A percentile compares a stretch with the other conserved stretches of the same genome.
Conservation (phyloP, 2,329 filamentous ascomycete genomes). For the Xylariaceae sp. region DNA sequence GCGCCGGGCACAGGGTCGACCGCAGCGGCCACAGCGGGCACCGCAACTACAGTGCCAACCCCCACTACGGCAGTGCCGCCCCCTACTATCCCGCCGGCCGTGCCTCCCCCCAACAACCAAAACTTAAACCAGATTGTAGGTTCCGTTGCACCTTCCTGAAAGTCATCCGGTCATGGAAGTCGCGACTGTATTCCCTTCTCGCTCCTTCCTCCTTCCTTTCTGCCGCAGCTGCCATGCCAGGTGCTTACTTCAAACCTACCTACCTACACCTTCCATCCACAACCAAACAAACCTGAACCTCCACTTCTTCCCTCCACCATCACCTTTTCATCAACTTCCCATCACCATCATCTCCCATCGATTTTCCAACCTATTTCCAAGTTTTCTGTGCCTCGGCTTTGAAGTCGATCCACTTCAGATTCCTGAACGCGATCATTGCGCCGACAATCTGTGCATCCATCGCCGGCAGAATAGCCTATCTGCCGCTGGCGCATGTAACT, state of each 20-base stretch:
- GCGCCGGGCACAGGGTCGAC: conserved; percentile 13
- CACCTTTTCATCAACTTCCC: neutral
- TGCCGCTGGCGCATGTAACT: no score
- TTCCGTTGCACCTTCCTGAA: conserved; percentile 14
- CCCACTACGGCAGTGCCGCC: conserved; percentile 26
- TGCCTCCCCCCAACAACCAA: conserved; percentile 58
- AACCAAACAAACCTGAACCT: neutral
- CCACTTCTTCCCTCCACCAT: neutral
- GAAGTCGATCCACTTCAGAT: no score
- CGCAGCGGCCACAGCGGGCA: conserved; percentile 26
- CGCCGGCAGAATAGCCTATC: no score
- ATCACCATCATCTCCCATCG: no score
- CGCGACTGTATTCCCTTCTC: neutral
- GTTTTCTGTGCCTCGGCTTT: no score
- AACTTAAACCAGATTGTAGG: conserved; percentile 95
- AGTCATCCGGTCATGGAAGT: neutral
- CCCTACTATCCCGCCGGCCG: conserved; percentile 32
- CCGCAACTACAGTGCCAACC: conserved; percentile 20
- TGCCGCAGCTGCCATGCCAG: no score
- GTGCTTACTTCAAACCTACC: no score
- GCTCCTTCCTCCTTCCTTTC: no score
- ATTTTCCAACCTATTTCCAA: no score
- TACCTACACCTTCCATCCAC: no score
- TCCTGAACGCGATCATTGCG: no score
- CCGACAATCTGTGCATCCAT: no score